Conservation (phyloP, 495 filamentous ascomycete genomes). For the Pseudoneurospora amorphoporcata region DNA sequence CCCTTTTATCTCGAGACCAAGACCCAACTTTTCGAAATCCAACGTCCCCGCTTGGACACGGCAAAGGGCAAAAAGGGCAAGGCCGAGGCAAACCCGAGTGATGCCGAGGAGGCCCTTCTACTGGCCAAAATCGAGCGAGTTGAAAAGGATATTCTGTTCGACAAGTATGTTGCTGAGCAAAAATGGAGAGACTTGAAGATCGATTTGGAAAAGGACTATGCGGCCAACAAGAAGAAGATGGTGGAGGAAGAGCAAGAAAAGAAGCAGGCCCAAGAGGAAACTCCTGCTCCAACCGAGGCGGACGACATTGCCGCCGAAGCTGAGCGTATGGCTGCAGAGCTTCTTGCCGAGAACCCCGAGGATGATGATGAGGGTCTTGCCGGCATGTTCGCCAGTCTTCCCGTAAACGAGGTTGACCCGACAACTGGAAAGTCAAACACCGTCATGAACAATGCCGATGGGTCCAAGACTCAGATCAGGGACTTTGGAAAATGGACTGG, state of each 20-base stretch:
- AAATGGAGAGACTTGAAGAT: conserved; percentile 60
- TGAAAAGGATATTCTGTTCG: conserved; percentile 78
- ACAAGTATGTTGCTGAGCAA: conserved; percentile 61
- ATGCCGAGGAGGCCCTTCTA: conserved; percentile 49
- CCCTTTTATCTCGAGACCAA: conserved; percentile 65
- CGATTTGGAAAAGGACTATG: conserved; percentile 50
- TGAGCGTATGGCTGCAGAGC: conserved; percentile 36
- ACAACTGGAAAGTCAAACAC: conserved; percentile 41
- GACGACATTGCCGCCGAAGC: conserved; percentile 43
- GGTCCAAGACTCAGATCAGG: conserved; percentile 47
- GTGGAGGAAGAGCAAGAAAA: conserved; percentile 19
- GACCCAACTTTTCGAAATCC: conserved; percentile 57
- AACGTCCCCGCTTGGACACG: conserved; percentile 44
- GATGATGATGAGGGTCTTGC: conserved; percentile 43
- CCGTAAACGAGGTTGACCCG: conserved; percentile 47
- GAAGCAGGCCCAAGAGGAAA: conserved; percentile 13
- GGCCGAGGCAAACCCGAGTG: conserved; percentile 12
- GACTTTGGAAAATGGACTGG: conserved; percentile 79
- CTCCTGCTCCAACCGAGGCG: conserved; percentile 19
- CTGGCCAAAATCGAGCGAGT: conserved; percentile 63
- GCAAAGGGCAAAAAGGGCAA: conserved; percentile 37
- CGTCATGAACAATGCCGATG: conserved; percentile 40
- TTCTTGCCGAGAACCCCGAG: conserved; percentile 41
- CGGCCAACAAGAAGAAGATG: conserved; percentile 25
- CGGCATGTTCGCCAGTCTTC: conserved; percentile 60